phyloP scores from a whole-genome alignment of 1,284 basidiomycete genomes.

The Takashimella koratensis region DNA sequence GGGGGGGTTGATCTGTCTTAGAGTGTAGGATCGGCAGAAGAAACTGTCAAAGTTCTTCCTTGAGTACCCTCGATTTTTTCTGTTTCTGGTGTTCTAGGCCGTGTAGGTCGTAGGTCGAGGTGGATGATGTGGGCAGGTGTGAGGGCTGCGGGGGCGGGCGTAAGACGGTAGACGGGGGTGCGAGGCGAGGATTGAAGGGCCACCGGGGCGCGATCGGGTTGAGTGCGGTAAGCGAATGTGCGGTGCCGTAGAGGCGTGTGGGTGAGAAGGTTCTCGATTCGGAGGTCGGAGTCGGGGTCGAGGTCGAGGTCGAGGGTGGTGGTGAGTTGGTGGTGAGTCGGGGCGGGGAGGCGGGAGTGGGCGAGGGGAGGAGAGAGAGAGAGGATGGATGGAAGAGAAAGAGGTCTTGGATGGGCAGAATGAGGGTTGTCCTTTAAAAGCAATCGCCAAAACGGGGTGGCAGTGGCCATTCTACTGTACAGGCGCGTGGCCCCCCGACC shows the following conservation, averaged over 20 bases:
- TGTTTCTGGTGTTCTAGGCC: neutral
- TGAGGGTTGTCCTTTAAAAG: neutral
- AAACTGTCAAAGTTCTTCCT: neutral
- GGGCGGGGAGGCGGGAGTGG: neutral
- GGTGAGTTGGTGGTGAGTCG: neutral
- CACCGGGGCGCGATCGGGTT: no score
- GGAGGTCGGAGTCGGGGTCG: neutral
- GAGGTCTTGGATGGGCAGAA: neutral
- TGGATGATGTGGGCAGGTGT: no score
- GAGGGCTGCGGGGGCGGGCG: neutral
- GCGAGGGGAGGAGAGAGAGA: neutral
- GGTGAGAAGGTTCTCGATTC: neutral
- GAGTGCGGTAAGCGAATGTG: neutral
- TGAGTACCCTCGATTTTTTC: neutral
- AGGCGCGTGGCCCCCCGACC: no score
- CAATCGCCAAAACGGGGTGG: neutral
- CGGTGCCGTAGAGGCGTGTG: neutral
- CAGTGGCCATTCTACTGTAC: no score
- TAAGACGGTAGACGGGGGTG: neutral
- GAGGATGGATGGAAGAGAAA: neutral
- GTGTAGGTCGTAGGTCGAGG: neutral
- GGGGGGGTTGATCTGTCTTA: neutral
- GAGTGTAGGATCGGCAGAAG: neutral
- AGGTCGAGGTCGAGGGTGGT: neutral
- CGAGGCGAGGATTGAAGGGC: neutral